These are phyloP conservation scores for Mortierella sp. DNA, from an alignment of 371 early-diverging fungal species.

Conservation along the genomic window DNA sequence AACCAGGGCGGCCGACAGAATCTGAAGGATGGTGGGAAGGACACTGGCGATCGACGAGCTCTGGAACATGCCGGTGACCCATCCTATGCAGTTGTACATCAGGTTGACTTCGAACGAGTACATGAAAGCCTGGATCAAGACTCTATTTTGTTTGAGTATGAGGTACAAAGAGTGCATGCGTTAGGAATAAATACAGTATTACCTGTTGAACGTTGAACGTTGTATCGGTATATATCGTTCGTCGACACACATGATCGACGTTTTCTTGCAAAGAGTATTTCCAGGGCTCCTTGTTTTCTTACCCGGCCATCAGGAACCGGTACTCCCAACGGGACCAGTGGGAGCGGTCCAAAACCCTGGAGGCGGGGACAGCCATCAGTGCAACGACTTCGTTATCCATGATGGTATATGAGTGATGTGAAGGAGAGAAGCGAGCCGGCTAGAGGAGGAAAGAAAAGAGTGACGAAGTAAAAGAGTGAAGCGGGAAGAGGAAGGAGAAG, in stretches of 20 bases:
- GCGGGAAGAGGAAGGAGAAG: not conserved
- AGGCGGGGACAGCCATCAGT: not conserved
- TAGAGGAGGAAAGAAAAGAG: not conserved
- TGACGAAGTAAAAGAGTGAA: not conserved
- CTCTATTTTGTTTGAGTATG: not conserved
- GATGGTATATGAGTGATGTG: not conserved
- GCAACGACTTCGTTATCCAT: not conserved
- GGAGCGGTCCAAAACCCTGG: slow-evolving; percentile 30
- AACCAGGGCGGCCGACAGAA: slow-evolving; percentile 60
- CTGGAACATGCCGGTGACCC: slow-evolving; percentile 44
- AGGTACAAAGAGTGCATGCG: not conserved
- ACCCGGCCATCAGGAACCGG: slow-evolving; percentile 30
- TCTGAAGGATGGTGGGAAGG: slow-evolving; percentile 57
- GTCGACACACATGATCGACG: too few relatives aligned
- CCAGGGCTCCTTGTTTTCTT: not conserved
- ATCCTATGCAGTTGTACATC: slow-evolving; percentile 31
- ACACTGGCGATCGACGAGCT: slow-evolving; percentile 41
- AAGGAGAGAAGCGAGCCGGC: not conserved
- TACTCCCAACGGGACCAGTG: slow-evolving; percentile 35
- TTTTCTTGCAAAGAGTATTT: not conserved
- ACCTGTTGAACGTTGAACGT: not conserved
- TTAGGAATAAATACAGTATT: not conserved
- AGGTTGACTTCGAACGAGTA: slow-evolving; percentile 50
- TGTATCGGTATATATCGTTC: too few relatives aligned
- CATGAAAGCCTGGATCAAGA: slow-evolving; percentile 40